phyloP scores from a whole-genome alignment of 352 stramenopile species.

The Globisporangium solare region DNA sequence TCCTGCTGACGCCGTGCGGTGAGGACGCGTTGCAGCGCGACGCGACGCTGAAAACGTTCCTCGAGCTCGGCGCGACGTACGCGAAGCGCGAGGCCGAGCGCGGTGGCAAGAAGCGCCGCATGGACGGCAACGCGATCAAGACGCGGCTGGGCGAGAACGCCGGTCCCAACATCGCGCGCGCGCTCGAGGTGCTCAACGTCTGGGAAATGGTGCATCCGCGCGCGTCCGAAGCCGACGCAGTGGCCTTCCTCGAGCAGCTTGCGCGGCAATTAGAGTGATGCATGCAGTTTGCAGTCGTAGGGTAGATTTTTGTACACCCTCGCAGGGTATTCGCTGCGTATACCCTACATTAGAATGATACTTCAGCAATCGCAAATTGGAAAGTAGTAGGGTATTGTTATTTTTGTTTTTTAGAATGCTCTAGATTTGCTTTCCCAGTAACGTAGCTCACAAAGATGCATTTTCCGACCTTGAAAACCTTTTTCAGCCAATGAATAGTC shows the following conservation, averaged over 20 bases:
- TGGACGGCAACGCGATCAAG: slow-evolving; percentile 52
- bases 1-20: slow-evolving; percentile 35
- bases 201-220: slow-evolving; percentile 44
- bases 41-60: slow-evolving; percentile 22
- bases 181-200: slow-evolving; percentile 52
- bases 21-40: slow-evolving; percentile 13
- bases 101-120: slow-evolving; percentile 18
- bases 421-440: no score
- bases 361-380: no score
- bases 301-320: no score
- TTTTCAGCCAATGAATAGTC: no score
- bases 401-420: no score
- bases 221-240: slow-evolving; percentile 22
- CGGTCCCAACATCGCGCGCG: slow-evolving; percentile 30
- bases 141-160: slow-evolving; percentile 29
- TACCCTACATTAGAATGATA: no score
- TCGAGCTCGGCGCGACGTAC: slow-evolving; percentile 33
- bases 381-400: no score
- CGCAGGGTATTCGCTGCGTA: no score
- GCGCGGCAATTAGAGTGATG: slow-evolving; percentile 6
- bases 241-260: slow-evolving; percentile 32
- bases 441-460: no score
- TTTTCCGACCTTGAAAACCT: no score
- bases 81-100: slow-evolving; percentile 17
- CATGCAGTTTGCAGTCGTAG: no score